Evolutionary conservation across 1,139 yeast genomes (phyloP).

Genomic region (Kodamaea anthophila): DNA sequence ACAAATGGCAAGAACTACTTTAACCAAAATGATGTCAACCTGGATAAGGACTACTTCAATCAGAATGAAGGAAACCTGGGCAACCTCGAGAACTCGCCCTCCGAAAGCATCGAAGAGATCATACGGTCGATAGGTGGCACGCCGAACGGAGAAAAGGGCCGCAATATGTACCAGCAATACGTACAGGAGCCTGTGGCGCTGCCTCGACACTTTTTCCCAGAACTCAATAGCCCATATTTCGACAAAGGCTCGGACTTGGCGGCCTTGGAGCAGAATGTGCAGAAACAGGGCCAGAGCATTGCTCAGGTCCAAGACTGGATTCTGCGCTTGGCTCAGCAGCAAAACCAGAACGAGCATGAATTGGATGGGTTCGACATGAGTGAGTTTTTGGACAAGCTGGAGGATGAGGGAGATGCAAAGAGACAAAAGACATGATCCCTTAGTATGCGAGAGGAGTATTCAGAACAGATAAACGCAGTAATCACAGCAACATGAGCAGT

Average conservation of each 20-base stretch:
- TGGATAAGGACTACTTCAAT: background rate
- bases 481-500: too few species aligned
- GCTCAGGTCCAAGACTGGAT: slow-evolving; percentile 59
- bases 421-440: too few species aligned
- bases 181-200: slow-evolving; percentile 23
- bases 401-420: slow-evolving; percentile 3
- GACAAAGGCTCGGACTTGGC: slow-evolving; percentile 14
- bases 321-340: slow-evolving; percentile 37
- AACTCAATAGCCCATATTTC: slow-evolving; percentile 14
- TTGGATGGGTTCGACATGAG: slow-evolving; percentile 33
- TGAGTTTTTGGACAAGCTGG: slow-evolving; percentile 24
- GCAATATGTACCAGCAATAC: slow-evolving; percentile 28
- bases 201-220: slow-evolving; percentile 31
- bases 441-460: too few species aligned
- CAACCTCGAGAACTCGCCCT: slow-evolving; percentile 5
- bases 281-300: slow-evolving; percentile 48
- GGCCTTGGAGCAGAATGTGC: slow-evolving; percentile 40
- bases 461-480: too few species aligned
- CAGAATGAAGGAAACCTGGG: background rate
- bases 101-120: slow-evolving; percentile 33
- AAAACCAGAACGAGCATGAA: slow-evolving; percentile 16
- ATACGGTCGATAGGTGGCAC: slow-evolving; percentile 26
- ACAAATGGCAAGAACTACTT: slow-evolving; percentile 20
- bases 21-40: background rate
- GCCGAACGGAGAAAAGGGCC: slow-evolving; percentile 14